These are phyloP conservation scores for Coprinopsis sp. DNA, from an alignment of 768 basidiomycete genomes.

Conservation along the genomic window DNA sequence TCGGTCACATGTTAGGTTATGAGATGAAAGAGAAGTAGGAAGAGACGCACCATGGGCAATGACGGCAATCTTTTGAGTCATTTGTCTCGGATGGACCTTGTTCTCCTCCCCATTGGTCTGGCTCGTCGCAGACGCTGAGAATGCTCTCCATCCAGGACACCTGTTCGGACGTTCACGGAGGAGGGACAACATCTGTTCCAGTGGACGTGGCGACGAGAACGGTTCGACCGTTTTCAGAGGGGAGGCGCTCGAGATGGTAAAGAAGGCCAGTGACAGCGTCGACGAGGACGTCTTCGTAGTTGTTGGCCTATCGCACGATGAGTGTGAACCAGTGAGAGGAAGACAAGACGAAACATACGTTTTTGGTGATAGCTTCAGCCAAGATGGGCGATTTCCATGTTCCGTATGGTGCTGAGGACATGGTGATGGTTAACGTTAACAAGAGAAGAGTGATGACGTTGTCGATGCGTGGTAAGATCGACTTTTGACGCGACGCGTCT, in stretches of 20 bases:
- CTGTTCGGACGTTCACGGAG: slow-evolving; percentile 57
- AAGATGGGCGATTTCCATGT: slow-evolving; percentile 53
- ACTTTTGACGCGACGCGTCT: no score
- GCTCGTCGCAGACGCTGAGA: no score
- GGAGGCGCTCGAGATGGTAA: slow-evolving; percentile 58
- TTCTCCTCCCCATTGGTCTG: no score
- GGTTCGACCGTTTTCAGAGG: slow-evolving; percentile 44
- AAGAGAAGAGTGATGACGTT: no score
- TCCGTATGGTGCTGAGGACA: slow-evolving; percentile 42
- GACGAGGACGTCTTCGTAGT: slow-evolving; percentile 41
- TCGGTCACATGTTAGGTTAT: no score
- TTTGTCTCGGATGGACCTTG: no score
- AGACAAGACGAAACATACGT: slow-evolving; percentile 25
- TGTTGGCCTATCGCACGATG: slow-evolving; percentile 32
- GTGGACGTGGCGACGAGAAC: slow-evolving; percentile 51
- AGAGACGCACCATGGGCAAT: no score
- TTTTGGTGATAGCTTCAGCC: slow-evolving; percentile 40
- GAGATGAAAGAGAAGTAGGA: no score
- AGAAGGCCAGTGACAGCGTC: slow-evolving; percentile 54
- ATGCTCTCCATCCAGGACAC: no score
- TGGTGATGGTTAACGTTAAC: background rate
- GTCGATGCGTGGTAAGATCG: background rate
- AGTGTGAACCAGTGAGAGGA: slow-evolving; percentile 32
- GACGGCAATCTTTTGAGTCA: no score
- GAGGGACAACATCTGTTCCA: slow-evolving; percentile 46